Percentiles rank a stretch among this genome's conserved stretches.
phyloP scores from a whole-genome alignment of 345 rosid species.

The Ailanthus altissimus region DNA sequence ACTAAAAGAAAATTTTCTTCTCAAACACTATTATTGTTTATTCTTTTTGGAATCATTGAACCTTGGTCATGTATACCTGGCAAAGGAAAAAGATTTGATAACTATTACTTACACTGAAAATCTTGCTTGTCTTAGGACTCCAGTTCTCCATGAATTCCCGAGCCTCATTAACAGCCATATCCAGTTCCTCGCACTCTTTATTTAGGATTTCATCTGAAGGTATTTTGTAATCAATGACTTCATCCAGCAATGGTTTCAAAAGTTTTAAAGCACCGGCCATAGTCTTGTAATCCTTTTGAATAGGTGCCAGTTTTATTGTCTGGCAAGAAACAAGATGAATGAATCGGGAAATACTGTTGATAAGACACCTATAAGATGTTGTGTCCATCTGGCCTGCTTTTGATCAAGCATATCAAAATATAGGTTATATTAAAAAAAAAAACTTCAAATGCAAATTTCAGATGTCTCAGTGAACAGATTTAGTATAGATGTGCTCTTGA shows the following conservation, averaged over 20 bases:
- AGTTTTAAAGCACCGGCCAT: slow-evolving; percentile 60
- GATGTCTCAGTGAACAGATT: not conserved
- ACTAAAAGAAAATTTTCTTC: not conserved
- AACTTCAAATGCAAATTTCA: not conserved
- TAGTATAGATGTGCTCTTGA: not conserved
- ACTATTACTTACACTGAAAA: slow-evolving; percentile 59
- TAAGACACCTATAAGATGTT: slow-evolving; percentile 56
- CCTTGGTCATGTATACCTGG: not conserved
- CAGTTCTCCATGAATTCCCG: slow-evolving; percentile 79
- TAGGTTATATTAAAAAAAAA: not conserved
- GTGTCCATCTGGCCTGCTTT: slow-evolving; percentile 67
- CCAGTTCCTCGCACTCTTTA: slow-evolving; percentile 74
- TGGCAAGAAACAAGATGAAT: slow-evolving; percentile 85
- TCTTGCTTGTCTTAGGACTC: slow-evolving; percentile 76
- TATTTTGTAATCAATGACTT: slow-evolving; percentile 57
- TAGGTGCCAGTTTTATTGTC: slow-evolving; percentile 48
- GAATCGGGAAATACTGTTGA: slow-evolving; percentile 84
- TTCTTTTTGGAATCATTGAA: slow-evolving; percentile 11
- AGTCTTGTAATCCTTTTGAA: slow-evolving; percentile 58
- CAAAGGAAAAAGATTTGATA: not conserved
- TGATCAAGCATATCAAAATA: slow-evolving; percentile 6
- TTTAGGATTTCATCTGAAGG: slow-evolving; percentile 51
- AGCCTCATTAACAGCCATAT: slow-evolving; percentile 67
- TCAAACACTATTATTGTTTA: not conserved
- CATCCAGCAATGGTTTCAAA: slow-evolving; percentile 80